phyloP scores from a whole-genome alignment of 2,329 filamentous ascomycete genomes.

The Capronia coronata region DNA sequence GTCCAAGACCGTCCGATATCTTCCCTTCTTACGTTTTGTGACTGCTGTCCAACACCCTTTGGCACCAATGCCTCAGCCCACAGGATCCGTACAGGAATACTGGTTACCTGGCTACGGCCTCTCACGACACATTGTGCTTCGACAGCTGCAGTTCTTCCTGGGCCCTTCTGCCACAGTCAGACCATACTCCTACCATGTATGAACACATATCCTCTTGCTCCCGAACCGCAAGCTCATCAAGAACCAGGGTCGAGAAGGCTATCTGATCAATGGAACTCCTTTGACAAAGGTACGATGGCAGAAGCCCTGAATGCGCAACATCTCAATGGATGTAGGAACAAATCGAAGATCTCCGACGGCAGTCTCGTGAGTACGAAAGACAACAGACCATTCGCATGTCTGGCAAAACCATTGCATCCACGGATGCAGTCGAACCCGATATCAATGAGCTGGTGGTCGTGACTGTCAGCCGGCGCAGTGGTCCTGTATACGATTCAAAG shows the following conservation, averaged over 20 bases:
- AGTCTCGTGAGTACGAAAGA: conserved; percentile 44
- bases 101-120: conserved; percentile 45
- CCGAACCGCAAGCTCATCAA: conserved; percentile 8
- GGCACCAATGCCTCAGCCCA: conserved; percentile 18
- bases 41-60: background rate
- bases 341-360: conserved; percentile 44
- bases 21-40: conserved; percentile 1
- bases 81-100: conserved; percentile 35
- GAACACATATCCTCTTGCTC: conserved; percentile 6
- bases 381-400: conserved; percentile 43
- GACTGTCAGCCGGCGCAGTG: conserved; percentile 16
- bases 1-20: background rate
- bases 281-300: conserved; percentile 39
- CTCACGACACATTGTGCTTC: conserved; percentile 45
- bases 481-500: conserved; percentile 10
- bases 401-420: conserved; percentile 11
- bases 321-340: conserved; percentile 36
- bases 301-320: background rate
- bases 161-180: conserved; percentile 43
- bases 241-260: conserved; percentile 43
- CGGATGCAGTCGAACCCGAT: conserved; percentile 22
- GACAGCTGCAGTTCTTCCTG: conserved; percentile 45
- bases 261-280: conserved; percentile 42
- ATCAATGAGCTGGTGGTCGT: conserved; percentile 28
- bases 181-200: conserved; percentile 45